Base-by-base conservation (phyloP, 495 filamentous ascomycete genomes). In the Diplogelasinospora grovesii region DNA sequence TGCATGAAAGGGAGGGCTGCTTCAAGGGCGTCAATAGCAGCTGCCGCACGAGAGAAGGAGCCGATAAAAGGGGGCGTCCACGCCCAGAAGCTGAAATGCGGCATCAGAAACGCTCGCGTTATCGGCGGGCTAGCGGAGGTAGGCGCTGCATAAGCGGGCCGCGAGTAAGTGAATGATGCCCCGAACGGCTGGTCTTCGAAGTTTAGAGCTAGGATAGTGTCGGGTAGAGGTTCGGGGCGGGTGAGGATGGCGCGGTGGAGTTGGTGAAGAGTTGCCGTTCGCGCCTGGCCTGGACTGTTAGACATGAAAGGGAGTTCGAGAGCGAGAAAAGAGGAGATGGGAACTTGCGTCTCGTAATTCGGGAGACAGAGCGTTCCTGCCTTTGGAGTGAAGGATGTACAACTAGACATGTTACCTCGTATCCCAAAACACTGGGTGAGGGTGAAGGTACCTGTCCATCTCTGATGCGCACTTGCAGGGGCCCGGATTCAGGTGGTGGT, bases 61-160 rank as follows among this genome's bases (percentile, higher is more conserved):
- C 74, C 73, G 32, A 83, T 69, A 33, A 73, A 64, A 20, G 74
- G 64, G 30, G 80, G 69, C 1, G 78, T 70, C 79, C 81, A 86
- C 1, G 76, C 65, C 79, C 80, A 89, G 66, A 80, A 84, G 43
- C 75, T 73, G 56, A 87, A 88, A 61, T 88, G 83, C 0, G 85
- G 84, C 63, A 88, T 82, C 2, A 86, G 50, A 79, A 84, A 89
- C 34, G 70, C 60, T 6, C 59, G 63, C 5, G 35, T 36, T 1
- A 62, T 55, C 1, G 52, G 28, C 26, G 26, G 37, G 64, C 50
- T 0, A 16, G 10, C 14, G 26, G 26, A 9, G 71, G 63, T 6
- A 71, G 58, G 25, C 59, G 61, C 49, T 0, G 64, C 57, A 50
- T 68, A 59, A 2, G 61, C 59, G n/a, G 56, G 47, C 1, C 62